Base-by-base conservation (phyloP, 345 rosid genomes). In the Gossypium ekmanianum region DNA sequence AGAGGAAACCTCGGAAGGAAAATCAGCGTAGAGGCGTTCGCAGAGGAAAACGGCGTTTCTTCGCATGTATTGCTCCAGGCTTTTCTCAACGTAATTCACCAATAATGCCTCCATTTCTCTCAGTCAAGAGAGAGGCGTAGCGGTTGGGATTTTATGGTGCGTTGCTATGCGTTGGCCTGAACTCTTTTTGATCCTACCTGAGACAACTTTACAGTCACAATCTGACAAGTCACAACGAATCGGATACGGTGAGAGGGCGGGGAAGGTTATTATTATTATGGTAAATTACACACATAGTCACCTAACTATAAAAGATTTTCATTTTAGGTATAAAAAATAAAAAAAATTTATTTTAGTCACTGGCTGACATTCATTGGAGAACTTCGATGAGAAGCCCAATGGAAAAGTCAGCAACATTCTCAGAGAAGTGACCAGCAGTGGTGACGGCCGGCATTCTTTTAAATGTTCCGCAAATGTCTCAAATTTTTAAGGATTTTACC, bases 21-120 rank as follows among this genome's bases (percentile, higher is more conserved):
- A 94, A 79, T 94, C 87, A 16, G 98, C 95, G 79, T 89, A 82
- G 70, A 94, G 95, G 62, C 97, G 97, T 81, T 94, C 94, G 87
- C 91, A 87, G 74, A 92, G 84, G 89, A 94, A 94, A 79, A 88
- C 85, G 58, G 97, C 90, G 81, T 94, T 94, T 2, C 87, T 79
- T 79, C 80, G 62, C 90, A 91, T 87, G 80, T 91, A 91, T 63
- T 91, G 84, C 22, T 81, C 88, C 39, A 92, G 88, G 73, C 90
- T 91, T 79, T 82, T 88, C 81, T 86, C 84, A 16, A 92, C 87
- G 52, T 81, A 80, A 77, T 77, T 81, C 27, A 72, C 68, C 55
- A 84, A 69, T 18, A 84, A 27, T 2, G 48, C 77, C 77, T 84
- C 87, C 87, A 84, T 76, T 70, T 50, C 51, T 68, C 22, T 50